phyloP scores from a whole-genome alignment of 2,329 filamentous ascomycete species.

The Beauveria pseudobassiana region DNA sequence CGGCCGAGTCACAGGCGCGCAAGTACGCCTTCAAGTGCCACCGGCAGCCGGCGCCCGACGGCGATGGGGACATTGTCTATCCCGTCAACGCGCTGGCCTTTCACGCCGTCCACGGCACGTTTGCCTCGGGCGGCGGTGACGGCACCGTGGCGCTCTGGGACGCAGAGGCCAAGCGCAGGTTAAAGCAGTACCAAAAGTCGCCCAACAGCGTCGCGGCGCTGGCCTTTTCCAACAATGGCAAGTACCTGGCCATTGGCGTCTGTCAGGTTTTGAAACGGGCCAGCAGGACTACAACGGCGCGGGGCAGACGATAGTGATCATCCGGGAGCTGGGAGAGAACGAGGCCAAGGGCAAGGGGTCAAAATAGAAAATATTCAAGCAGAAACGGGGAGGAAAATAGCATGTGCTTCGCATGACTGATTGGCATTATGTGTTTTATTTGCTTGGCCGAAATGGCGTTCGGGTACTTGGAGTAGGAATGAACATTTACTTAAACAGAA shows the following conservation, averaged over 20 bases:
- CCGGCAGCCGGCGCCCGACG: slow-evolving; percentile 60
- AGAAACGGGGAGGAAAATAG: neutral
- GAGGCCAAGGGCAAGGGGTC: slow-evolving; percentile 81
- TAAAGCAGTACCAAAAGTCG: slow-evolving; percentile 83
- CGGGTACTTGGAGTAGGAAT: slow-evolving; percentile 5
- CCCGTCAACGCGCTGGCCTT: slow-evolving; percentile 87
- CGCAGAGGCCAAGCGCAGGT: slow-evolving; percentile 78
- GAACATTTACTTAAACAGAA: neutral
- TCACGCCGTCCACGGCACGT: slow-evolving; percentile 75
- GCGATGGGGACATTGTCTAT: slow-evolving; percentile 72
- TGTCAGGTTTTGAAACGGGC: slow-evolving; percentile 82
- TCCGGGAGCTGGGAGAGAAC: slow-evolving; percentile 76
- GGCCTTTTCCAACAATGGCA: slow-evolving; percentile 70
- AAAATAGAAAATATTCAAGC: slow-evolving; percentile 39
- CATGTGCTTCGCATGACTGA: neutral
- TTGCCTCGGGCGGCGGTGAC: slow-evolving; percentile 84
- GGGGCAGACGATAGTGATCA: slow-evolving; percentile 67
- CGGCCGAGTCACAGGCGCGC: slow-evolving; percentile 73
- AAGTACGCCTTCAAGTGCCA: slow-evolving; percentile 99
- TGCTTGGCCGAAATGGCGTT: slow-evolving; percentile 14
- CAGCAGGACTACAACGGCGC: slow-evolving; percentile 69
- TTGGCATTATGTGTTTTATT: neutral
- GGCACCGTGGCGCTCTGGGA: slow-evolving; percentile 93
- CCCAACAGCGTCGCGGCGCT: slow-evolving; percentile 70
- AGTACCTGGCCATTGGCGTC: slow-evolving; percentile 68